Evolutionary conservation across 129 eudicot genomes (phyloP).

Genomic region (Flaveria ramosissima): DNA sequence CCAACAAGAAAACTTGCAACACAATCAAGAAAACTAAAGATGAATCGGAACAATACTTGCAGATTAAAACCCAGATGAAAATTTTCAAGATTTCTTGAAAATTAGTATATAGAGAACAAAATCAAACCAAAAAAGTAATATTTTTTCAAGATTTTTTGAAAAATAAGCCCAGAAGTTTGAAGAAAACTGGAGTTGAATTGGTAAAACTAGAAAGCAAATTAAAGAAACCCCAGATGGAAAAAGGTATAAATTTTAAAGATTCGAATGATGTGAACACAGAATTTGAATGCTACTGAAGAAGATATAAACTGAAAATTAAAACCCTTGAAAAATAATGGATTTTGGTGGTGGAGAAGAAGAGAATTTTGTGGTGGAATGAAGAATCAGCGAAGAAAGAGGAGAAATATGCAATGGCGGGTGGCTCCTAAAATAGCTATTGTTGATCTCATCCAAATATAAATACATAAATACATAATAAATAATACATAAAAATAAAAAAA

Average conservation of each 20-base stretch:
- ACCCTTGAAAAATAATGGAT: constrained; percentile 21
- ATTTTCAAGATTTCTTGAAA: constrained; percentile 13
- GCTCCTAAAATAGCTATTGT: constrained; percentile 21
- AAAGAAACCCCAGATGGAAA: constrained; percentile 11
- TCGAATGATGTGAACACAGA: constrained; percentile 25
- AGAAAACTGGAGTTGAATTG: constrained; percentile 8
- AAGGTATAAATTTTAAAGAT: constrained; percentile 4
- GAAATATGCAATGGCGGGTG: constrained; percentile 22
- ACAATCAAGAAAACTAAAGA: constrained; percentile 2
- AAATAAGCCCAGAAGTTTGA: constrained; percentile 3
- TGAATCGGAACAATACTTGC: constrained; percentile 15
- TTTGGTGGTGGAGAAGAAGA: constrained; percentile 38
- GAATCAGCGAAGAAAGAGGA: constrained; percentile 18
- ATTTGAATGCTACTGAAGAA: not conserved
- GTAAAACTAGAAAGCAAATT: not conserved
- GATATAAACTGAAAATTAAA: not conserved
- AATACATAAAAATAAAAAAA: not conserved
- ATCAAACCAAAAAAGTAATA: not conserved
- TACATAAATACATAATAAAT: not conserved
- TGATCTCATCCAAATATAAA: constrained; percentile 20
- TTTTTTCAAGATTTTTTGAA: no score
- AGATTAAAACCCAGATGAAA: not conserved
- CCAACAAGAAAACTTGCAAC: not conserved
- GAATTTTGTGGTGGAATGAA: constrained; percentile 40
- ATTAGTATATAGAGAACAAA: not conserved